Evolutionary conservation across 352 stramenopile genomes (phyloP).

Genomic region (Phytophthora fragariae): DNA sequence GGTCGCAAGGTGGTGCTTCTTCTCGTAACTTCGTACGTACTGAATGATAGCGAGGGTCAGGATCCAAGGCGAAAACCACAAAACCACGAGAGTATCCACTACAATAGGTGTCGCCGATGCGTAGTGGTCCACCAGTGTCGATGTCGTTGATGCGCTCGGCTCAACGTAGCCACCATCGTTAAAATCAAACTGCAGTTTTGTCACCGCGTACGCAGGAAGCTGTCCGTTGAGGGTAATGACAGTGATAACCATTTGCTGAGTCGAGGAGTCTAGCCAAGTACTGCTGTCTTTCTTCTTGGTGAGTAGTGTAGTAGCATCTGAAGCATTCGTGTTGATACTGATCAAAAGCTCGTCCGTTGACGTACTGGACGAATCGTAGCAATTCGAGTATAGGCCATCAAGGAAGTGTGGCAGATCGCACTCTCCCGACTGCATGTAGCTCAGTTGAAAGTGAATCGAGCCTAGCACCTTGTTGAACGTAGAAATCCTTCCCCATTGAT

Average conservation of each 20-base stretch:
- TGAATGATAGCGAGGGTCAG: conserved; percentile 26
- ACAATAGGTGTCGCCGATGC: conserved; percentile 22
- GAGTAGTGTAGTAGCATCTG: conserved; percentile 28
- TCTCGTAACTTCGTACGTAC: conserved; percentile 18
- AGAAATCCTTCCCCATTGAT: conserved; percentile 39
- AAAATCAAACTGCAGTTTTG: conserved; percentile 45
- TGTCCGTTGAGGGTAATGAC: conserved; percentile 64
- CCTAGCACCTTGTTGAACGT: conserved; percentile 55
- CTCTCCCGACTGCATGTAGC: conserved; percentile 11
- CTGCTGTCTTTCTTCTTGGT: conserved; percentile 34
- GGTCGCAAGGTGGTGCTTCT: conserved; percentile 12
- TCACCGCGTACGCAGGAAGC: conserved; percentile 45
- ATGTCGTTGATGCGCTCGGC: conserved; percentile 35
- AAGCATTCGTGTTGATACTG: conserved; percentile 39
- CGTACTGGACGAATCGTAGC: conserved; percentile 39
- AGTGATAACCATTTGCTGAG: conserved; percentile 44
- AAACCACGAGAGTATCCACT: conserved; percentile 23
- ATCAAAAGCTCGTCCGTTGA: conserved; percentile 38
- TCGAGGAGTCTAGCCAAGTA: conserved; percentile 46
- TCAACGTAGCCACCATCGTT: conserved; percentile 48
- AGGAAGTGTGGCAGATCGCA: conserved; percentile 43
- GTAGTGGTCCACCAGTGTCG: conserved; percentile 32
- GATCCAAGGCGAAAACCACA: conserved; percentile 42
- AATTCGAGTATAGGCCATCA: conserved; percentile 42
- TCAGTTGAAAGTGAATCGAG: conserved; percentile 43